Conservation (phyloP, 257 asterid species). For the Scutellaria galericulata region DNA sequence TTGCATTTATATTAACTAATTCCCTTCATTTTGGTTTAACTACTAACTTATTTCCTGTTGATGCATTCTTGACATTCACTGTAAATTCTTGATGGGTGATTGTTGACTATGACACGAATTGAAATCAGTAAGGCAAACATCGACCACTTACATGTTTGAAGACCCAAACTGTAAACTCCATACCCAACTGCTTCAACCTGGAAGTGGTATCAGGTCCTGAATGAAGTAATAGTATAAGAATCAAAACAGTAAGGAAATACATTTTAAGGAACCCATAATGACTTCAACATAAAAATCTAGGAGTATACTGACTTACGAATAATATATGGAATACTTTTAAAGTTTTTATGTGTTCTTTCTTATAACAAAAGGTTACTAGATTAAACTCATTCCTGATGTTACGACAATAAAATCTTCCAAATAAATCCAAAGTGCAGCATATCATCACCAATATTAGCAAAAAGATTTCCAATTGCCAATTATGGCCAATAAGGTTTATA, state of each 20-base stretch:
- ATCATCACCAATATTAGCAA: slow-evolving; percentile 15
- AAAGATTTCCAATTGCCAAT: background rate
- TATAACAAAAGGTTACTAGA: slow-evolving; percentile 21
- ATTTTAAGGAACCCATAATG: slow-evolving; percentile 31
- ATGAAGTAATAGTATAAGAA: slow-evolving; percentile 38
- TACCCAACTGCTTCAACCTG: slow-evolving; percentile 95
- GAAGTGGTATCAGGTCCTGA: slow-evolving; percentile 84
- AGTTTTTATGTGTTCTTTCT: slow-evolving; percentile 3
- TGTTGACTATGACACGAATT: slow-evolving; percentile 23
- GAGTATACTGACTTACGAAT: slow-evolving; percentile 19
- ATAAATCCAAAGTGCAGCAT: background rate
- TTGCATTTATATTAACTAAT: background rate
- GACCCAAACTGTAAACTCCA: slow-evolving; percentile 99
- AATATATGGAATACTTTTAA: slow-evolving; percentile 7
- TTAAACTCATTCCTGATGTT: slow-evolving; percentile 11
- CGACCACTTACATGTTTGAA: slow-evolving; percentile 86
- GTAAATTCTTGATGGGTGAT: slow-evolving; percentile 25
- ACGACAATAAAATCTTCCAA: slow-evolving; percentile 10
- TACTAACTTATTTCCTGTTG: background rate
- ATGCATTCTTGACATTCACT: slow-evolving; percentile 23
- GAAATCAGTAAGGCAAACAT: slow-evolving; percentile 18
- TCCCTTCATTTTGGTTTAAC: background rate
- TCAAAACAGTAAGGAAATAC: slow-evolving; percentile 23
- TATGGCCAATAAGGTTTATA: slow-evolving; percentile 26
- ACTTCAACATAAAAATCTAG: slow-evolving; percentile 16